Conservation (phyloP, 192 early-diverging fungal species). For the Paraglomus brasilianum region DNA sequence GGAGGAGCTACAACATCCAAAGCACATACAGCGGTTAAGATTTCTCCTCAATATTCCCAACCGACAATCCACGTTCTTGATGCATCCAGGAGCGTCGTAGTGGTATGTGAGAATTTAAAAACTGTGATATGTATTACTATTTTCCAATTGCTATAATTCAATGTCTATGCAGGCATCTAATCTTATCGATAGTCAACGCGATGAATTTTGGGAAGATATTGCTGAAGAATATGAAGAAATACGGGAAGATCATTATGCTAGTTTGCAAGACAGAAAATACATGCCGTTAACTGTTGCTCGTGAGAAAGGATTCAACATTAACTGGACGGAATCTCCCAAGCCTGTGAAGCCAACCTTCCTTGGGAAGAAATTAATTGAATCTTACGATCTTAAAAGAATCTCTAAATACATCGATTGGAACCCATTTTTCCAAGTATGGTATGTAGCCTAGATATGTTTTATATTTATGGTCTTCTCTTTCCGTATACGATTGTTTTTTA, state of each 20-base stretch:
- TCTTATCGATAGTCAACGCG: slow-evolving; percentile 74
- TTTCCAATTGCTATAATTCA: not conserved
- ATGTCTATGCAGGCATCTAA: slow-evolving; percentile 44
- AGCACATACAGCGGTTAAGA: slow-evolving; percentile 96
- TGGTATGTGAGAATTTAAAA: slow-evolving; percentile 49
- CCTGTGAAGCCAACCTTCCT: slow-evolving; percentile 81
- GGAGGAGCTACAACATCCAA: slow-evolving; percentile 96
- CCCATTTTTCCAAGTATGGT: slow-evolving; percentile 97
- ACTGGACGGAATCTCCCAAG: slow-evolving; percentile 64
- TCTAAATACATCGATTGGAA: slow-evolving; percentile 96
- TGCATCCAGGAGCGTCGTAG: slow-evolving; percentile 88
- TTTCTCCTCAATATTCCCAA: slow-evolving; percentile 80
- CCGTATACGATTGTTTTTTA: not conserved
- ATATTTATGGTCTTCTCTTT: not conserved
- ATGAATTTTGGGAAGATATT: slow-evolving; percentile 89
- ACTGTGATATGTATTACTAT: too few relatives aligned
- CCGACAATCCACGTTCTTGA: slow-evolving; percentile 88
- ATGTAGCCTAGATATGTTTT: not conserved
- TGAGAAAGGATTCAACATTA: slow-evolving; percentile 60
- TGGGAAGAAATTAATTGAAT: slow-evolving; percentile 75
- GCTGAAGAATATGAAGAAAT: slow-evolving; percentile 94
- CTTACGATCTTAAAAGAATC: slow-evolving; percentile 74
- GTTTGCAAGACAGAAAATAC: slow-evolving; percentile 82
- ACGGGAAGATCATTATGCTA: slow-evolving; percentile 90
- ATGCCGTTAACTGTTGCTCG: slow-evolving; percentile 71